Evolutionary conservation across 2,329 filamentous ascomycete genomes (phyloP).

Genomic region (Scedosporium aurantiacum): DNA sequence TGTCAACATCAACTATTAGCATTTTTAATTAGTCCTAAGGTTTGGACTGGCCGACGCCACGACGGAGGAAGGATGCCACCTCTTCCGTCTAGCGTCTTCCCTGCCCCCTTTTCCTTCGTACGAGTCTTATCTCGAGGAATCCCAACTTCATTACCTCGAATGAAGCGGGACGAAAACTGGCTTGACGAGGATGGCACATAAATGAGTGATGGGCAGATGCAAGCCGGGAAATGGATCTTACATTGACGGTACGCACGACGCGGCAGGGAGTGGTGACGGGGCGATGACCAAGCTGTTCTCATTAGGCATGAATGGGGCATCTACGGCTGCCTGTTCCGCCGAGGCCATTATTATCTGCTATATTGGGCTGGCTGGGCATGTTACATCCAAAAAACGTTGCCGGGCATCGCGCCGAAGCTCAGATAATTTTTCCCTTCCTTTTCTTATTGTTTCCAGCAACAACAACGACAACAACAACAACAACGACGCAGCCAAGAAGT

Average conservation of each 20-base stretch:
- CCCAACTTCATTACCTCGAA: background rate
- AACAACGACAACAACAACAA: background rate
- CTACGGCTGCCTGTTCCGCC: background rate
- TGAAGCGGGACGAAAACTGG: background rate
- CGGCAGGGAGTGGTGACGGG: background rate
- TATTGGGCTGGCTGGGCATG: background rate
- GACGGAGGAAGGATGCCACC: background rate
- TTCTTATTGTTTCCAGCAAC: background rate
- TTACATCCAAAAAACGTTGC: background rate
- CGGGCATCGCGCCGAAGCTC: background rate
- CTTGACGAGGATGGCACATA: background rate
- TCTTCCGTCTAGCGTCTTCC: background rate
- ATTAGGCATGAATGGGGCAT: background rate
- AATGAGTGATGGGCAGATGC: background rate
- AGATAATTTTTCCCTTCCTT: background rate
- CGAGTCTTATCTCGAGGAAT: background rate
- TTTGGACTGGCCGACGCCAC: background rate
- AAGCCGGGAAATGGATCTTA: background rate
- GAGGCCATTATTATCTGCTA: background rate
- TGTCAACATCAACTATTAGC: background rate
- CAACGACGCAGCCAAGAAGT: background rate
- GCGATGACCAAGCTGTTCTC: background rate
- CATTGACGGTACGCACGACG: background rate
- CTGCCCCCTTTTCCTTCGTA: background rate
- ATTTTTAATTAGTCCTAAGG: background rate